These are phyloP conservation scores for Parachlorella kessleri DNA, from an alignment of 139 green algal species.

Conservation along the genomic window DNA sequence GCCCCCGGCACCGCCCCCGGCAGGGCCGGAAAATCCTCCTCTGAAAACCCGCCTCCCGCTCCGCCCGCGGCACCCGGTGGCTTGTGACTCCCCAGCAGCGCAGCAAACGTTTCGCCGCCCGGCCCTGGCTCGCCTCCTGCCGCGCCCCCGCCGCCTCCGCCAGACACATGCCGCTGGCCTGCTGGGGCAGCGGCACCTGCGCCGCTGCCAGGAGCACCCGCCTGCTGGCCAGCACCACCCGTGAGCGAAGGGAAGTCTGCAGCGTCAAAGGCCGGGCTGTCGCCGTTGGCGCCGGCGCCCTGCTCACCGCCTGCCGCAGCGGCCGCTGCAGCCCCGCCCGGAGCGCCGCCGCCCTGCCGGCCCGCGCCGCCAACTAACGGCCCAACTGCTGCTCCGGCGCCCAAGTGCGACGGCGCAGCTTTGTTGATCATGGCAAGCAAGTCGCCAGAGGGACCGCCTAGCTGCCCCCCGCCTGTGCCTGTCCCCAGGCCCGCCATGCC, in stretches of 20 bases:
- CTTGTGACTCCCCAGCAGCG: slow-evolving; percentile 32
- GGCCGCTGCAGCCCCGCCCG: not conserved
- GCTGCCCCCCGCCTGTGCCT: not conserved
- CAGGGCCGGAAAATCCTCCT: slow-evolving; percentile 80
- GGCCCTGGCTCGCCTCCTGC: not conserved
- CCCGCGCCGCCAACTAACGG: not conserved
- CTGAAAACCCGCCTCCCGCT: slow-evolving; percentile 42
- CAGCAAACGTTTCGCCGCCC: slow-evolving; percentile 37
- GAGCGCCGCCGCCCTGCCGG: not conserved
- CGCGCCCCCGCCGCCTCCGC: not conserved
- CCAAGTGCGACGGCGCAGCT: not conserved
- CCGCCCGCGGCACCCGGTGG: slow-evolving; percentile 16
- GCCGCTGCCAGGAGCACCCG: too few species aligned
- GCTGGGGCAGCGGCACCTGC: too few species aligned
- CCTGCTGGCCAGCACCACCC: not conserved
- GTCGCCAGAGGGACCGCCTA: slow-evolving; percentile 42
- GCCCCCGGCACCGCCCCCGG: slow-evolving; percentile 22
- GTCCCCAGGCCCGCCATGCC: slow-evolving; percentile 15
- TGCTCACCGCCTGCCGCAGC: not conserved
- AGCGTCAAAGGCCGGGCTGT: slow-evolving; percentile 52
- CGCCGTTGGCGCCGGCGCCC: slow-evolving; percentile 6
- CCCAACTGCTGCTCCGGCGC: slow-evolving; percentile 26
- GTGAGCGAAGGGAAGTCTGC: slow-evolving; percentile 66
- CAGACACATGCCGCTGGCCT: not conserved
- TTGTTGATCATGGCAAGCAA: slow-evolving; percentile 61